These are phyloP conservation scores for Dissoconium aciculare DNA, from an alignment of 2,329 filamentous ascomycete genomes.

Conservation along the genomic window DNA sequence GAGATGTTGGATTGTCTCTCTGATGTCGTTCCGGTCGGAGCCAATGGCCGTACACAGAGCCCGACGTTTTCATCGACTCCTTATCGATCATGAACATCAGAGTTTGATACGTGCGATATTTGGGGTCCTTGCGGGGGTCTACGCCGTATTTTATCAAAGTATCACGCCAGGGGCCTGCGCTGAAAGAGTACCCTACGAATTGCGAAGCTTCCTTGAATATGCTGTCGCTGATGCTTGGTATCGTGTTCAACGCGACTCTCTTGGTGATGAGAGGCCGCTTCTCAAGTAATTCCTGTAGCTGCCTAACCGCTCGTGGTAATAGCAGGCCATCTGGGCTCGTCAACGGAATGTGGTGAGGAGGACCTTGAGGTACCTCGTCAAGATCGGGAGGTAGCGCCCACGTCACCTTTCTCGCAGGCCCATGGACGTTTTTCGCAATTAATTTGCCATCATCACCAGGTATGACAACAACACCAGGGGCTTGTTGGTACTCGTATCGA, in stretches of 20 bases:
- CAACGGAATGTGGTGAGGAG: constrained; percentile 34
- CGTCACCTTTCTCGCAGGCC: constrained; percentile 25
- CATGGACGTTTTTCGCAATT: constrained; percentile 34
- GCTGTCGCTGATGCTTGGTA: constrained; percentile 38
- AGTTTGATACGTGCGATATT: constrained; percentile 73
- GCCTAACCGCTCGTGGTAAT: constrained; percentile 48
- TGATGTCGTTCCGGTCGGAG: constrained; percentile 9
- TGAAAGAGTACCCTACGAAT: constrained; percentile 83
- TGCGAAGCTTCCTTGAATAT: constrained; percentile 60
- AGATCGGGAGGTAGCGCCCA: constrained; percentile 42
- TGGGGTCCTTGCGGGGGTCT: constrained; percentile 64
- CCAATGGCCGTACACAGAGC: constrained; percentile 6
- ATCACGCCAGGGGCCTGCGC: constrained; percentile 82
- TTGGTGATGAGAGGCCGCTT: constrained; percentile 76
- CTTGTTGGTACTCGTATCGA: constrained; percentile 68
- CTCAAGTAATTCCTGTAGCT: constrained; percentile 51
- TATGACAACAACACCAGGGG: constrained; percentile 55
- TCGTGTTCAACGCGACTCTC: constrained; percentile 60
- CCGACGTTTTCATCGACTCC: constrained; percentile 13
- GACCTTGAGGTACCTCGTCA: constrained; percentile 44
- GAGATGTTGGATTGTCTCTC: constrained; percentile 34
- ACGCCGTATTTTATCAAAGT: constrained; percentile 71
- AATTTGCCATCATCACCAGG: constrained; percentile 43
- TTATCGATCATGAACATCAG: constrained; percentile 60
- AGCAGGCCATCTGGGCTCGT: constrained; percentile 24